Conservation (phyloP, 2,329 filamentous ascomycete species). For the Teratosphaeria nubilosa region DNA sequence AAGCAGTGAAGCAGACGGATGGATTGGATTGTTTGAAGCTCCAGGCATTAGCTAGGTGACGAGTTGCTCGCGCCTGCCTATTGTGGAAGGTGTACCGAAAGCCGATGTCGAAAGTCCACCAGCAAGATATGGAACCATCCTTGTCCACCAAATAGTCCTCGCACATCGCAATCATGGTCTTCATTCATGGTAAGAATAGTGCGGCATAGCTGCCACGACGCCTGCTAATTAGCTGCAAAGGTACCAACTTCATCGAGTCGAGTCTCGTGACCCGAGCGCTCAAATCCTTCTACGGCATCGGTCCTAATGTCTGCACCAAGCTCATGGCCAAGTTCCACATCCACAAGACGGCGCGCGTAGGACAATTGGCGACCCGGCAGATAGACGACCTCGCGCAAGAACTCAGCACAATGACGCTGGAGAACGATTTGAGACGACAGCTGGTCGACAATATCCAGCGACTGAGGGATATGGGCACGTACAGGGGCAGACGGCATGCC, state of each 20-base stretch:
- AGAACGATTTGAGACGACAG: conserved; percentile 71
- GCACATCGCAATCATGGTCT: conserved; percentile 25
- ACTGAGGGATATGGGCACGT: conserved; percentile 81
- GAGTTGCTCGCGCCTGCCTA: neutral
- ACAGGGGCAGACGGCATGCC: conserved; percentile 80
- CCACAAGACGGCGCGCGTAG: conserved; percentile 70
- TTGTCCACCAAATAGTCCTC: conserved; percentile 4
- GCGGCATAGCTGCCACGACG: neutral
- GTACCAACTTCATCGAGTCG: conserved; percentile 69
- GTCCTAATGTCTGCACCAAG: conserved; percentile 55
- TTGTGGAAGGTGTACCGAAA: neutral
- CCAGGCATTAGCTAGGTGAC: neutral
- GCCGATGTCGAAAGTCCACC: neutral
- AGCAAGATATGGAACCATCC: neutral
- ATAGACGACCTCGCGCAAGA: conserved; percentile 75
- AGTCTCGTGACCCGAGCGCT: conserved; percentile 64
- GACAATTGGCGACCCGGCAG: conserved; percentile 62
- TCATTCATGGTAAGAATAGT: conserved; percentile 49
- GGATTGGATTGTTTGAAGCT: neutral
- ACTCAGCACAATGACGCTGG: conserved; percentile 83
- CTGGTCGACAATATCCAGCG: conserved; percentile 77
- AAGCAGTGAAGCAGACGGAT: neutral
- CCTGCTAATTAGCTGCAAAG: neutral
- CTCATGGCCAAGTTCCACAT: conserved; percentile 87
- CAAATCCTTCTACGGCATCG: conserved; percentile 77